Base-by-base conservation (phyloP, 2,329 filamentous ascomycete genomes). In the Ceratocystis cacaofunesta region DNA sequence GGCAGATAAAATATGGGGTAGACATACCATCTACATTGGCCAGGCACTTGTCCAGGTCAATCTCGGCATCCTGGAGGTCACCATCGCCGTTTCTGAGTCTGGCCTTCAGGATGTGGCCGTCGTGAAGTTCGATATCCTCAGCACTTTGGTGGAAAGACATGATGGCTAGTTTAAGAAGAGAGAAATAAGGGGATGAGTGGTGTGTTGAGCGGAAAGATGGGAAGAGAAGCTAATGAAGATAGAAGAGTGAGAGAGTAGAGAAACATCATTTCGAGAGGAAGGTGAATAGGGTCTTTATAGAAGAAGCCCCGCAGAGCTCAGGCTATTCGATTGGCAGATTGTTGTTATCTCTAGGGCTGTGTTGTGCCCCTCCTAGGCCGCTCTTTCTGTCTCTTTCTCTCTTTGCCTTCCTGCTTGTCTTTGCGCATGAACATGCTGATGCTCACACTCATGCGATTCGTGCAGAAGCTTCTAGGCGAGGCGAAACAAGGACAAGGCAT, bases 41-140 rank as follows among this genome's bases (percentile, higher is more conserved):
- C 63, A 85, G 76, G 67, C 78, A 74, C 75, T 82, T 79, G 4
- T 77, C 71, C 3, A 85, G 76, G 75, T 85, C 84, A 69, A 85
- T 69, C 69, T 85, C 77, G 46, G 76, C 72, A 7, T 73, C 68
- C 1, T 74, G 65, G 1, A 67, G 65, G 22, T 82, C 74, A 44
- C 80, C 81, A 0, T 80, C 74, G 0, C 71, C 62, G 46, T 77
- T 75, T 48, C 68, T 70, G 46, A 80, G 77, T 60, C 71, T 68
- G 66, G 76, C 78, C 30, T 69, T 72, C 66, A 83, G 80, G 70
- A 79, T 77, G 72, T 78, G 76, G 69, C 75, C 76, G 69, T 82
- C 76, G 70, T 74, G 74, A 70, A 41, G 36, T 12, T 41, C 10
- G 12, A 82, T 77, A 68, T 78, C 68, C 58, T 75, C 66, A 60